Evolutionary conservation across 306 rosid species (phyloP), one percentile per base, ranked within the genome.

Genomic region (Mucuna pruriens): DNA sequence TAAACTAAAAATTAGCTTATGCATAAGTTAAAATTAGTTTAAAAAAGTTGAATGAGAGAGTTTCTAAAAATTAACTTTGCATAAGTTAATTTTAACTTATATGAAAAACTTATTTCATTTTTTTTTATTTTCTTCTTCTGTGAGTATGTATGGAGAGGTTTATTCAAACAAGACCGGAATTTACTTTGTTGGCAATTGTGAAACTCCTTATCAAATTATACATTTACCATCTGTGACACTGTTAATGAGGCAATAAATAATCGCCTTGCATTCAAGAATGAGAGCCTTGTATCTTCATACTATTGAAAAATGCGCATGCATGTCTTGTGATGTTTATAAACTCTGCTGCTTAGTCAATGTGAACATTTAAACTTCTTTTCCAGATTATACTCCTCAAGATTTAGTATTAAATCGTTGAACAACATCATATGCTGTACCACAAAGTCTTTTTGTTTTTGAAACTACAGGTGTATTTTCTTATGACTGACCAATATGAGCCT

Each of bases 351-450:
- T 44, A 42, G 9, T 38, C 31, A 36, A 38, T 57, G 38, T 25
- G 13, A 46, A 60, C 15, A 58, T 16, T 57, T n/a, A 23, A 23
- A 54, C 77, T 83, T 11, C 23, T 70, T 23, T 69, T 46, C 64
- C n/a, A 39, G 70, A 60, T 61, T 48, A 48, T 61, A n/a, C 17
- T 40, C 45, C 25, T 48, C 54, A 44, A 42, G 39, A 39, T 58
- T 34, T 68, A 36, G 45, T 77, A 44, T 51, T 69, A 68, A 73
- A 4, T 69, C 63, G 23, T 72, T 69, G 42, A 70, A 62, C 63
- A 25, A 44, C 29, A 48, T 54, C 42, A 58, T 62, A 23, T 10
- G 3, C 7, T 25, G 38, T 26, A 31, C 39, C 67, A 25, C 10
- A 49, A 49, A 12, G 36, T 60, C 17, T 20, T 7, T 33, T 15